A percentile compares a stretch with the other conserved stretches of the same genome.
Conservation (phyloP, 1,139 yeast species). For the Blastobotrys capitulatus region DNA sequence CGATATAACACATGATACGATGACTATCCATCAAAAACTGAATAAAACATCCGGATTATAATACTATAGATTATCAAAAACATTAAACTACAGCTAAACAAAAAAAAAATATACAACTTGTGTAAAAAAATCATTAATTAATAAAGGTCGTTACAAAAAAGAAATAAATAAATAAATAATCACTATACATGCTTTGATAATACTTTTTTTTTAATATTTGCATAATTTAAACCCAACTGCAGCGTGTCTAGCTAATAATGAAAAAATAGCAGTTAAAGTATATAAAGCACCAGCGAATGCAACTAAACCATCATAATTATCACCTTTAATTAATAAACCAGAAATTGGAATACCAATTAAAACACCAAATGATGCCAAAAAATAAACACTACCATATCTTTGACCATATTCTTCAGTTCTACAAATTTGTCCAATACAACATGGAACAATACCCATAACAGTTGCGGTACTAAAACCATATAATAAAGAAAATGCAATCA, state of each 20-base stretch:
- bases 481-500: constrained; percentile 44
- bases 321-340: constrained; percentile 42
- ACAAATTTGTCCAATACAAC: constrained; percentile 48
- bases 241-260: constrained; percentile 33
- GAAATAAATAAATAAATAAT: no score
- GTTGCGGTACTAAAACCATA: constrained; percentile 52
- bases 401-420: constrained; percentile 46
- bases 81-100: no score
- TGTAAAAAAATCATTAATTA: no score
- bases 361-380: constrained; percentile 41
- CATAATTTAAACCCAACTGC: constrained; percentile 34
- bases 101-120: no score
- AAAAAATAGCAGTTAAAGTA: constrained; percentile 29
- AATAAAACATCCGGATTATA: no score
- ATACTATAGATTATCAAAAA: no score
- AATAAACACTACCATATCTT: constrained; percentile 45
- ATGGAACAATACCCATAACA: constrained; percentile 44
- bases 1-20: no score
- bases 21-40: no score
- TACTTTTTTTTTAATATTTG: constrained; percentile 2
- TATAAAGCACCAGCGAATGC: constrained; percentile 38
- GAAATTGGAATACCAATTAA: constrained; percentile 47
- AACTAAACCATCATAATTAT: constrained; percentile 37
- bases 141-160: no score
- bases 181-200: no score